phyloP scores from a whole-genome alignment of 2,329 filamentous ascomycete species.

The Sordariomycetes sp. region DNA sequence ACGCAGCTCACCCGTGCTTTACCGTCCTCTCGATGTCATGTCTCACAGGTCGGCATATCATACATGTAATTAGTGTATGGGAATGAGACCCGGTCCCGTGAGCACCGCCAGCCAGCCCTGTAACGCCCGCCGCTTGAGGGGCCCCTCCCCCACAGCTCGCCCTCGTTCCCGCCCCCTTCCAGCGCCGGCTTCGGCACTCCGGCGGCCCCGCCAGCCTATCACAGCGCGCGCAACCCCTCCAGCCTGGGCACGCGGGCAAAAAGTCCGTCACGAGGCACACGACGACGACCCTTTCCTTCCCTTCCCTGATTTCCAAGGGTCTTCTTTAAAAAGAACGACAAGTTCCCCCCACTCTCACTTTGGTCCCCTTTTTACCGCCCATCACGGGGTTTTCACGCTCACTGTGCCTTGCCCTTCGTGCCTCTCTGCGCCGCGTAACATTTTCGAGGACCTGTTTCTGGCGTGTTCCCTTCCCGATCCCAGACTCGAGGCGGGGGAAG shows the following conservation, averaged over 20 bases:
- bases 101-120: background rate
- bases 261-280: background rate
- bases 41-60: too few relatives aligned
- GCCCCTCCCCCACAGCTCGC: background rate
- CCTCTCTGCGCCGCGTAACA: background rate
- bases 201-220: background rate
- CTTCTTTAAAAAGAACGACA: background rate
- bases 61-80: too few relatives aligned
- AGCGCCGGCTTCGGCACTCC: constrained; percentile 12
- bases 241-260: background rate
- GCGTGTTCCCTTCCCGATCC: too few relatives aligned
- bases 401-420: background rate
- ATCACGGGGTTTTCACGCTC: background rate
- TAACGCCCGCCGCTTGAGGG: background rate
- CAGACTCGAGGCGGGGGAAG: too few relatives aligned
- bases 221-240: background rate
- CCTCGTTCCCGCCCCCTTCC: too few relatives aligned
- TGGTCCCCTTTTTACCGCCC: background rate
- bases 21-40: too few relatives aligned
- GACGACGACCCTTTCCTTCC: background rate
- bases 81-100: background rate
- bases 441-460: too few relatives aligned
- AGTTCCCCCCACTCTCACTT: background rate
- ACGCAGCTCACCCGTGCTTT: too few relatives aligned
- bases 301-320: background rate